phyloP scores from a whole-genome alignment of 2,329 filamentous ascomycete species.

The Pestalotiopsis sp. region DNA sequence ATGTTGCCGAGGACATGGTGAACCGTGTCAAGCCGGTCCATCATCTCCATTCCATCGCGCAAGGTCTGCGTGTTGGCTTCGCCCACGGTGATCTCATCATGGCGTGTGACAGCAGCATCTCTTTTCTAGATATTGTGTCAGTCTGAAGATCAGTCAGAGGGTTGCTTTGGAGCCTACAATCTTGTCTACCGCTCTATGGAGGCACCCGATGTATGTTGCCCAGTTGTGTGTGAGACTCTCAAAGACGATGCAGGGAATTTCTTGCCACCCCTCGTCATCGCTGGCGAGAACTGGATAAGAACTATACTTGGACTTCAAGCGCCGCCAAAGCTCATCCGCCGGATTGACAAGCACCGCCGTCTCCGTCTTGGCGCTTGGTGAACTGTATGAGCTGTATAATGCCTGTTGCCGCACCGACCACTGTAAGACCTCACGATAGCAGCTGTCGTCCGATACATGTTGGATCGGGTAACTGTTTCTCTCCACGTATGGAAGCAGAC shows the following conservation, averaged over 20 bases:
- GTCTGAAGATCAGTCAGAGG: background rate
- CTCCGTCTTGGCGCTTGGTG: background rate
- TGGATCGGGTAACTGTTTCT: background rate
- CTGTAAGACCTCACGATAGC: background rate
- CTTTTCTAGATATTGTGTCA: background rate
- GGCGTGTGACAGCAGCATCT: background rate
- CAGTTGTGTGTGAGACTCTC: background rate
- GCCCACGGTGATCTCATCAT: background rate
- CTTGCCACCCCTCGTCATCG: background rate
- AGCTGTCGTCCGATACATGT: background rate
- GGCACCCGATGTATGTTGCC: background rate
- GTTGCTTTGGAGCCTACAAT: background rate
- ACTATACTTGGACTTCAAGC: background rate
- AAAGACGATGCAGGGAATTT: background rate
- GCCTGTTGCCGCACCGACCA: slow-evolving; percentile 1
- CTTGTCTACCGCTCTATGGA: background rate
- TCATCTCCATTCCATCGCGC: background rate
- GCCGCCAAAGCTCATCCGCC: background rate
- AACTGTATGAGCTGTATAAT: background rate
- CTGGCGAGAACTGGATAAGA: background rate
- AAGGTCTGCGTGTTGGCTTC: background rate
- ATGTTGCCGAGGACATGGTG: background rate
- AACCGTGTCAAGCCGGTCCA: background rate
- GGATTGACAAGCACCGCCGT: background rate
- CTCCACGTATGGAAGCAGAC: background rate